phyloP scores from a whole-genome alignment of 2,329 filamentous ascomycete species.

The Ceratocystis huliohia region DNA sequence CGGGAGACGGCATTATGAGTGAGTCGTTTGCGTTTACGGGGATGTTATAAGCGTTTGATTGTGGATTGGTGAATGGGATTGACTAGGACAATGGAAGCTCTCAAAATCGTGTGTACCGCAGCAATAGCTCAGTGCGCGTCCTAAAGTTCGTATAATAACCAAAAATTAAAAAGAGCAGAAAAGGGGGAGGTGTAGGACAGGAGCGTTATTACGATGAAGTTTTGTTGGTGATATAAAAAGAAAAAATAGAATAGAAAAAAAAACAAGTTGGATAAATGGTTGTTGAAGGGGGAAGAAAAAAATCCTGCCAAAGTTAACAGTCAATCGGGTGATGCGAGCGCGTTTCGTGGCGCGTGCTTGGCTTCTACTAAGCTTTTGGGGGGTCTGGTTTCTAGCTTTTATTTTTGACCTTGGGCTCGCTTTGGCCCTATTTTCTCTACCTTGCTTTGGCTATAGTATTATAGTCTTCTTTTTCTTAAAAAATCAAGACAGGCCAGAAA shows the following conservation, averaged over 20 bases:
- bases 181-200: not conserved
- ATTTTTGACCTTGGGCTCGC: too few relatives aligned
- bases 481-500: too few relatives aligned
- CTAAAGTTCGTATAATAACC: not conserved
- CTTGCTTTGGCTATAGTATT: too few relatives aligned
- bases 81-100: constrained; percentile 9
- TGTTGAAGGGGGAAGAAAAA: constrained; percentile 5
- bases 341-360: constrained; percentile 11
- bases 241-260: constrained; percentile 2
- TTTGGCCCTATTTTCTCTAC: too few relatives aligned
- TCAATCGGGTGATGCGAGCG: constrained; percentile 12
- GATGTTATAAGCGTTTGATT: not conserved
- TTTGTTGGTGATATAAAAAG: not conserved
- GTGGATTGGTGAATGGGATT: constrained; percentile 1
- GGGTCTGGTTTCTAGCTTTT: not conserved
- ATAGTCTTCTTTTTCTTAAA: too few relatives aligned
- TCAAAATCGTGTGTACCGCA: not conserved
- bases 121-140: not conserved
- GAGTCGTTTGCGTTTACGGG: not conserved
- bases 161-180: constrained; percentile 6
- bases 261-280: not conserved
- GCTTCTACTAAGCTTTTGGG: not conserved
- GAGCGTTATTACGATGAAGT: not conserved
- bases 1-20: constrained; percentile 20
- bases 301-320: constrained; percentile 8